Base-by-base conservation (phyloP, 2,329 filamentous ascomycete genomes). In the Hypoxylon sp. region DNA sequence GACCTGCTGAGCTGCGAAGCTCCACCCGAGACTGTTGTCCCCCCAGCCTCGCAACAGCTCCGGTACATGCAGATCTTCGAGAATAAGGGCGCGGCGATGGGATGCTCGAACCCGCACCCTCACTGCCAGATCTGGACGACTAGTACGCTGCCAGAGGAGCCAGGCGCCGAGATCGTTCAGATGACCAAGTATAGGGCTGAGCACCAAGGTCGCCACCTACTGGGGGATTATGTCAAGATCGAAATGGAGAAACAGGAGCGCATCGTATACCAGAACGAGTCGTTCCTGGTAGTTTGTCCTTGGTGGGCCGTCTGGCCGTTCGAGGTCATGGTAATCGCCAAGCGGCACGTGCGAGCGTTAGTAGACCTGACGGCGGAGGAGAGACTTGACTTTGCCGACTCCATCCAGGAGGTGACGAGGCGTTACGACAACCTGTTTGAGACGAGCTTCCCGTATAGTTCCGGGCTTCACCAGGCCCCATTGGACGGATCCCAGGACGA, bases 261-360 rank as follows among this genome's bases (percentile, higher is more conserved):
- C 9, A 83, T 96, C 7, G 90, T 99, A 0, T 97, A 90, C 72
- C 88, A 96, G 73, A 99, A 99, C 72, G 84, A 84, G 9, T 81
- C 81, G 0, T 99, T 98, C 74, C 78, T 97, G 37, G 88, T 93
- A 0, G 85, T 98, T 13, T 97, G 93, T 70, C 95, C 95, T 0
- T 99, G 95, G 92, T 99, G 95, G 95, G 95, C 92, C 0, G 83
- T 92, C 15, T 99, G 95, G 95, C 95, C 95, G 0, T 99, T 97
- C 61, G 95, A 99, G 79, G 89, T 94, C 42, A 89, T 99, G 80
- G 84, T 99, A 58, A 81, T 97, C 24, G 86, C 91, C 60, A 96
- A 92, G 78, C 81, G 86, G 60, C 93, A 97, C 73, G 89, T 93
- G 65, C 87, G 92, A 37, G 89, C 90, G 1, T 81, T 99, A 41